Conservation (phyloP, 2,329 filamentous ascomycete genomes). For the Acrodontium crateriforme region DNA sequence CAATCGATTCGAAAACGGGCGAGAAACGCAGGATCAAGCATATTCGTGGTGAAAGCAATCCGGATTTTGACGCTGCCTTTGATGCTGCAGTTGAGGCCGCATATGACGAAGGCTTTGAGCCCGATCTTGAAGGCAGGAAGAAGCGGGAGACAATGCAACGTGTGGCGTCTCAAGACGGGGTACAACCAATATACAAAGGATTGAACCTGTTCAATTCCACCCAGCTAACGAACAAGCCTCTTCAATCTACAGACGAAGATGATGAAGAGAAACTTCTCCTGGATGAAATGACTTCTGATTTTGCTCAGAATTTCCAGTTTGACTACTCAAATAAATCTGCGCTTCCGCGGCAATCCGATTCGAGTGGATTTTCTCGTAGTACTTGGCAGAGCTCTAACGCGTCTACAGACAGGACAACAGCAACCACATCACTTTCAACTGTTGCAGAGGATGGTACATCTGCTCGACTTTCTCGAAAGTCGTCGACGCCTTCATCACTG, state of each 20-base stretch:
- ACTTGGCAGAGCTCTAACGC: slow-evolving; percentile 62
- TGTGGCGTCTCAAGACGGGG: too few species aligned
- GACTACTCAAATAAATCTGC: slow-evolving; percentile 53
- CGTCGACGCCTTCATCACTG: slow-evolving; percentile 15
- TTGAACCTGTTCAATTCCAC: too few species aligned
- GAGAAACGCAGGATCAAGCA: slow-evolving; percentile 57
- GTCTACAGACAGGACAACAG: slow-evolving; percentile 45
- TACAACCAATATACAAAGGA: too few species aligned
- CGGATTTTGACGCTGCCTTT: slow-evolving; percentile 84
- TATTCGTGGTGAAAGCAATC: slow-evolving; percentile 62
- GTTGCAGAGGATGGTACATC: slow-evolving; percentile 49
- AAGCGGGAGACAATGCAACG: slow-evolving; percentile 14
- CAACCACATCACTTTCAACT: slow-evolving; percentile 55
- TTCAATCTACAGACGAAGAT: slow-evolving; percentile 20
- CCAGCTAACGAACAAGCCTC: too few species aligned
- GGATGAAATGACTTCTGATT: slow-evolving; percentile 78
- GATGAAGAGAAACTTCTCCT: slow-evolving; percentile 40
- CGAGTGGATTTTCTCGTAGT: slow-evolving; percentile 60
- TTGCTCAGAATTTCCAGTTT: slow-evolving; percentile 65
- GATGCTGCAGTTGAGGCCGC: slow-evolving; percentile 93
- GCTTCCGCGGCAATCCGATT: slow-evolving; percentile 66
- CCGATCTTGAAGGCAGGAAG: slow-evolving; percentile 39
- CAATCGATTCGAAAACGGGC: slow-evolving; percentile 57
- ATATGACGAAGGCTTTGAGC: slow-evolving; percentile 83
- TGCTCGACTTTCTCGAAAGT: slow-evolving; percentile 22